Evolutionary conservation across 2,329 filamentous ascomycete genomes (phyloP), one percentile per base, ranked within the genome.

Genomic region (Colletotrichum sp.): DNA sequence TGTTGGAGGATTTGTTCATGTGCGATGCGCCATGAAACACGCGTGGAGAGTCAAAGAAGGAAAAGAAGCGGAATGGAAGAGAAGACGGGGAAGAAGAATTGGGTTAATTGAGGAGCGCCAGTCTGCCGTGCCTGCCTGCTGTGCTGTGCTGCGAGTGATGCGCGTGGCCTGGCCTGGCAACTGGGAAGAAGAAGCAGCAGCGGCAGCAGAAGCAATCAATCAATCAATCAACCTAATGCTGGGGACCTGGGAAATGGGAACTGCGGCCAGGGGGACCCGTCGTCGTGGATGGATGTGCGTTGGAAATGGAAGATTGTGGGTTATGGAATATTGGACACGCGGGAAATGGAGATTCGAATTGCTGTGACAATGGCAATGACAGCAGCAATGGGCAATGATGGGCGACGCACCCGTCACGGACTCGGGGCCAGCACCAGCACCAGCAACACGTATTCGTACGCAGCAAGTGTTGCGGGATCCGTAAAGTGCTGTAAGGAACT

Each of bases 1-100:
- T 29, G 57, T 66, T 57, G 69, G n/a, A 39, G 52, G 15, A 55
- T 36, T 44, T 16, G 36, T 62, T 72, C 44, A 67, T 75, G 72
- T 57, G 39, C 55, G 34, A 30, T 22, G n/a, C 59, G 32, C 69
- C 63, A 62, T 67, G 55, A 72, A 72, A 72, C 69, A 44, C 36
- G 27, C 62, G 69, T 64, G 63, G 39, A 59, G 55, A 63, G 63
- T 30, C 32, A 36, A 36, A 59, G 63, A 75, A 68, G 72, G 72
- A 72, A 63, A 72, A 59, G 55, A 75, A 61, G 61, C 61, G 52
- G 68, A 59, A 71, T 71, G 34, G 68, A 62, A 75, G 59, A 52
- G 44, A 52, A 52, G 44, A 52, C 44, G 44, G n/a, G 44, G 44
- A 15, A 49, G 34, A 19, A 44, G 55, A 32, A n/a, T 11, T 34